A percentile compares a stretch with the other conserved stretches of the same genome.
Evolutionary conservation across 169 alveolate species (phyloP).

Genomic region (Plasmodium gonderi): DNA sequence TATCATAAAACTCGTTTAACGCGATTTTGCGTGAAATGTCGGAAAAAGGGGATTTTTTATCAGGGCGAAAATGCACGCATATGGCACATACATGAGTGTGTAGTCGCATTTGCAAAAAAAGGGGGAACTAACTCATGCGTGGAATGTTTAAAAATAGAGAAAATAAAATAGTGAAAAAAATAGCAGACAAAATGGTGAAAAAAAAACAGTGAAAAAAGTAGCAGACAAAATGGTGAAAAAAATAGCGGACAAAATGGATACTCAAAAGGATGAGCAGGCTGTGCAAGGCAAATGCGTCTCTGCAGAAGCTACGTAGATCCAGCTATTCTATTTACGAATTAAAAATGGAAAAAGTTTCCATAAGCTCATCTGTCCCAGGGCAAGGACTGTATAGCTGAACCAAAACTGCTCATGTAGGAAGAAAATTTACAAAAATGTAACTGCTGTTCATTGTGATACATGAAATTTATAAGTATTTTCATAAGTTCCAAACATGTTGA

Average conservation of each 20-base stretch:
- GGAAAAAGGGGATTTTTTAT: neutral
- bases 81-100: neutral
- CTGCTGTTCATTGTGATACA: constrained; percentile 35
- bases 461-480: constrained; percentile 21
- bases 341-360: too few relatives aligned
- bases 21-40: neutral
- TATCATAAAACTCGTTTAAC: neutral
- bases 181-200: too few relatives aligned
- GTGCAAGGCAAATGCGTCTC: too few relatives aligned
- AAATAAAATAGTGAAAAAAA: too few relatives aligned
- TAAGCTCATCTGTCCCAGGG: constrained; percentile 9
- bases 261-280: too few relatives aligned
- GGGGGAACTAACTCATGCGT: neutral
- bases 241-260: too few relatives aligned
- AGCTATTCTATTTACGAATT: too few relatives aligned
- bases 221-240: too few relatives aligned
- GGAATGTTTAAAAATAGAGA: neutral
- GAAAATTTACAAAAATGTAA: constrained; percentile 27
- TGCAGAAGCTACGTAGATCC: too few relatives aligned
- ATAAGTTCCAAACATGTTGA: constrained; percentile 18
- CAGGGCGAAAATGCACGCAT: neutral
- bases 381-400: constrained; percentile 22
- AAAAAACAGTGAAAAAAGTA: too few relatives aligned
- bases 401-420: constrained; percentile 32
- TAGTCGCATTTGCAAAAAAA: neutral